Conservation (phyloP, 805 yeast genomes). For the Candida quercuum region DNA sequence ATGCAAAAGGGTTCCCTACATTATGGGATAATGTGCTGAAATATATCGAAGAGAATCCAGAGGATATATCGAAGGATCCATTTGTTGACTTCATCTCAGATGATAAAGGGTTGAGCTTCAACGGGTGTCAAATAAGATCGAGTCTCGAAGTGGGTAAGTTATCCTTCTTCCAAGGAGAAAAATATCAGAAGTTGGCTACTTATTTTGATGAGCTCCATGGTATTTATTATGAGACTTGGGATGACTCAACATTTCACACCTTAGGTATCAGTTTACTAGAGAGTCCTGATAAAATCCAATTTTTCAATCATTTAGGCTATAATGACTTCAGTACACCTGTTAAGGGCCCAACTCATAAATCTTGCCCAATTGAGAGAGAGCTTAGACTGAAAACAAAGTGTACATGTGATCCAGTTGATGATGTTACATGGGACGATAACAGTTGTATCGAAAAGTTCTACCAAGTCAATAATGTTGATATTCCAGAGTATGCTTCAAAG, state of each 20-base stretch:
- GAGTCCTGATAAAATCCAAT: slow-evolving; percentile 59
- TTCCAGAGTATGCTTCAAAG: slow-evolving; percentile 11
- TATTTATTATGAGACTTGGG: slow-evolving; percentile 88
- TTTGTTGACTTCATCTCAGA: slow-evolving; percentile 67
- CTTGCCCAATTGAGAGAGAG: slow-evolving; percentile 64
- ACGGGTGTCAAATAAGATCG: slow-evolving; percentile 86
- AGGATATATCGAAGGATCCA: slow-evolving; percentile 53
- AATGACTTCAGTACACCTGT: slow-evolving; percentile 48
- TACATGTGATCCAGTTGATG: slow-evolving; percentile 67
- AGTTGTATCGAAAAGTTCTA: slow-evolving; percentile 63
- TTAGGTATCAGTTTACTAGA: slow-evolving; percentile 73
- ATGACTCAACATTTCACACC: slow-evolving; percentile 85
- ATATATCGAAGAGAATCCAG: slow-evolving; percentile 56
- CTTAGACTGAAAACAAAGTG: slow-evolving; percentile 59
- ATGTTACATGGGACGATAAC: slow-evolving; percentile 55
- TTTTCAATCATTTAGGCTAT: slow-evolving; percentile 78
- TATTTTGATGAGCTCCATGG: slow-evolving; percentile 70
- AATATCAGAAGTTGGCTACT: slow-evolving; percentile 63
- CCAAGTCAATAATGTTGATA: slow-evolving; percentile 22
- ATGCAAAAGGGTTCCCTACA: slow-evolving; percentile 63
- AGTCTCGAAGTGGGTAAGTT: slow-evolving; percentile 78
- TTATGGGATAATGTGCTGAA: slow-evolving; percentile 71
- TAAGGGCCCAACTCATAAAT: slow-evolving; percentile 37
- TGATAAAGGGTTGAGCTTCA: slow-evolving; percentile 65
- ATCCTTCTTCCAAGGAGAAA: slow-evolving; percentile 67